Base-by-base conservation (phyloP, 805 yeast genomes). In the Candida palmyrensis region DNA sequence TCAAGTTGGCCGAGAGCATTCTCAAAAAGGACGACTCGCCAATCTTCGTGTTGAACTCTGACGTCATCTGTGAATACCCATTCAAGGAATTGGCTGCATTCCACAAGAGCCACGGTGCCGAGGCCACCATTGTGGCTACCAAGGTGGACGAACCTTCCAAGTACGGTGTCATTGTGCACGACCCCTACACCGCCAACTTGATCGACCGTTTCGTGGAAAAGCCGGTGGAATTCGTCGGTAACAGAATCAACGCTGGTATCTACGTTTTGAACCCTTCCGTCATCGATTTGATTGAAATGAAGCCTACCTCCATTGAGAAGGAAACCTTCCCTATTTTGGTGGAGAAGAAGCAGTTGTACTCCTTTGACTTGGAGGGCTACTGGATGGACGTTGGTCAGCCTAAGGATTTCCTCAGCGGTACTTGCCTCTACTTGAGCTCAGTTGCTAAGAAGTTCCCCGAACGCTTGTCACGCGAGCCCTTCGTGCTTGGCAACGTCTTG, bases 321-420 rank as follows among this genome's bases (percentile, higher is more conserved):
- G 99, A 92, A 77, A 89, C 97, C 50, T 92, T 92, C 96, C 99
- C 99, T 55, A 69, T 73, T 54, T 77, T 92, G 53, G 97, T 94
- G 47, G 94, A 85, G 68, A 71, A 82, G 59, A 88, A 82, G 58
- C 75, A 82, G 41, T 76, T 92, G 55, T 92, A 81, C 76, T 89
- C 97, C 35, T 92, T 85, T 57, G 99, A 92, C 67, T 79, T 92
- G 58, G 97, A 92, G 74, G 97, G 98, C 48, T 92, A 80, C 85
- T 92, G 99, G 99, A 92, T 92, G 98, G 99, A 92, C 67, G 97
- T 92, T 50, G 99, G 99, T 67, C 99, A 92, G 75, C 99, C 99
- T 77, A 92, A 90, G 79, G 99, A 92, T 70, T 92, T 88, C 81
- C 70, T 92, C 47, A 80, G 96, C 40, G 99, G 99, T 66, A 86